phyloP scores from a whole-genome alignment of 2,329 filamentous ascomycete genomes.

The Fusarium heterosporum region DNA sequence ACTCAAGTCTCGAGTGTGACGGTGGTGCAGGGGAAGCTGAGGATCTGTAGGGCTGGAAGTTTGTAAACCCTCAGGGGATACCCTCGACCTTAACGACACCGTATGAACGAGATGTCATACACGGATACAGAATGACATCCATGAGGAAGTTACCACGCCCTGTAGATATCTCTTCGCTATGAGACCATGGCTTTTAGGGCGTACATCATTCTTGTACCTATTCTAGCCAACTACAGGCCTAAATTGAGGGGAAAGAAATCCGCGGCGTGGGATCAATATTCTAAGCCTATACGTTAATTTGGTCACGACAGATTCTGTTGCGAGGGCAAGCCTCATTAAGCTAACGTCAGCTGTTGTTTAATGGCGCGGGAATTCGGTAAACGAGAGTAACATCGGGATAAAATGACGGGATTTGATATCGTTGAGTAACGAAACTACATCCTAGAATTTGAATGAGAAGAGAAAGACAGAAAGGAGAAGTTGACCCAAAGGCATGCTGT shows the following conservation, averaged over 20 bases:
- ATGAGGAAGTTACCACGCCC: too few species aligned
- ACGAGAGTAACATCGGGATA: background rate
- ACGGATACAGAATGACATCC: too few species aligned
- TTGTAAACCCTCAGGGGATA: background rate
- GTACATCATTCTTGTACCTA: too few species aligned
- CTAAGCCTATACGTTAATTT: background rate
- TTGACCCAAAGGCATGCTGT: background rate
- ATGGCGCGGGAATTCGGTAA: slow-evolving; percentile 2
- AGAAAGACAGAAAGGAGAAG: background rate
- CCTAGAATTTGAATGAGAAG: background rate
- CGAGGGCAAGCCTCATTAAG: slow-evolving; percentile 7
- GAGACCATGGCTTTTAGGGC: too few species aligned
- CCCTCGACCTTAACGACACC: slow-evolving; percentile 18
- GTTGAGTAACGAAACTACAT: background rate
- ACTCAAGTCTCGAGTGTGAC: background rate
- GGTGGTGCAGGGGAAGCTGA: background rate
- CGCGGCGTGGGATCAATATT: too few species aligned
- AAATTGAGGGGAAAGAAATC: too few species aligned
- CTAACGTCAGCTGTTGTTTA: background rate
- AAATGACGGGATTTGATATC: background rate
- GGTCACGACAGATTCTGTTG: background rate
- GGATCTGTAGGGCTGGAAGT: slow-evolving; percentile 1
- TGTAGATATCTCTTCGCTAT: too few species aligned
- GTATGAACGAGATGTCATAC: background rate
- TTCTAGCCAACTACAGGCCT: too few species aligned